Base-by-base conservation (phyloP, 805 yeast species). In the Lipomyces sp. region DNA sequence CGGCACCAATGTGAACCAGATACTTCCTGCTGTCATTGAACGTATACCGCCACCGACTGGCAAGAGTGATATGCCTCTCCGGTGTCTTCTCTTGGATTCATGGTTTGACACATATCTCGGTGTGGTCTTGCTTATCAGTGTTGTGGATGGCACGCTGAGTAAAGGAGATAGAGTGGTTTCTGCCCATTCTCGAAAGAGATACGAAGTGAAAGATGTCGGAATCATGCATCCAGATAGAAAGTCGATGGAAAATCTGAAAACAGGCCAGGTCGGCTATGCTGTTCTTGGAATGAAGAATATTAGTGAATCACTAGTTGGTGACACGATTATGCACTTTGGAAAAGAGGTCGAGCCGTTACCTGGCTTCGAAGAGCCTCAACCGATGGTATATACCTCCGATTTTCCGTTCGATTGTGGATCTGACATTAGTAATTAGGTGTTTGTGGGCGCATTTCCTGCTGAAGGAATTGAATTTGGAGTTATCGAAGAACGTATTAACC, bases 381-480 rank as follows among this genome's bases (percentile, higher is more conserved):
- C 98, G 1, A 93, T 93, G 98, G 98, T 91, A 26, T 7, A 10
- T 10, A 10, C 29, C 29, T 26, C 6, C n/a, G n/a, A 13, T n/a
- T n/a, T n/a, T n/a, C n/a, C n/a, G n/a, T n/a, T n/a, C n/a, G n/a
- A n/a, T n/a, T 26, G 10, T 10, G 10, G 11, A 19, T 13, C 22
- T 34, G 18, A 16, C 14, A 13, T 6, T 34, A 19, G 38, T 19
- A 34, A 7, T 26, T 26, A 26, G 29, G 29, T 47, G 14, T 93
- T 91, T 66, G 95, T 91, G 43, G 98, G 98, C 13, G 98, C 98
- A 0, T 91, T 88, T 61, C 98, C 98, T 0, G 93, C 96, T 0
- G 96, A 91, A 63, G 96, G 96, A 3, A 77, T 84, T 0, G 96
- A 91, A 62, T 91, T 91, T 67, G 85, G 86, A 54, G 83, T 79